Percentiles rank a stretch among this genome's conserved stretches.
phyloP scores from a whole-genome alignment of 2,329 filamentous ascomycete genomes.

The Sclerotinia sclerotiorum region DNA sequence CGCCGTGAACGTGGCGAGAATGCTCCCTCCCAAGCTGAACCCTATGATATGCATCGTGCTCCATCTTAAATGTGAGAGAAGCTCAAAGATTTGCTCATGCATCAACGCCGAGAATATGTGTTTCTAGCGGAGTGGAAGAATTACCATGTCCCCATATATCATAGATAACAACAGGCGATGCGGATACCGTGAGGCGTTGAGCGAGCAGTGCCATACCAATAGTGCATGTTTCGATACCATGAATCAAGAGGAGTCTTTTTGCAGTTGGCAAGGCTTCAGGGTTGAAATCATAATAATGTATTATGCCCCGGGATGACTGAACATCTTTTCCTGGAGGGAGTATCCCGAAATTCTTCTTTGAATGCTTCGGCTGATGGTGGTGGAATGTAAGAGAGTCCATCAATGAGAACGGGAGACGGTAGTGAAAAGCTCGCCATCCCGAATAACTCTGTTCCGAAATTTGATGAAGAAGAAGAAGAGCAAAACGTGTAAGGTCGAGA shows the following conservation, averaged over 20 bases:
- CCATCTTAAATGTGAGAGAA: background rate
- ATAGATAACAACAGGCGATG: constrained; percentile 46
- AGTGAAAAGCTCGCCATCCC: background rate
- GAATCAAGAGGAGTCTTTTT: constrained; percentile 47
- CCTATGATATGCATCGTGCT: background rate
- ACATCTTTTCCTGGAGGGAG: constrained; percentile 13
- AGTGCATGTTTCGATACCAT: constrained; percentile 53
- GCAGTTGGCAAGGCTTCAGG: constrained; percentile 12
- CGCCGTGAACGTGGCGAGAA: constrained; percentile 42
- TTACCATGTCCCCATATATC: constrained; percentile 57
- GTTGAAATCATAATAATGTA: constrained; percentile 26
- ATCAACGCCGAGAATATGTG: constrained; percentile 48
- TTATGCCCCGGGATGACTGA: constrained; percentile 24
- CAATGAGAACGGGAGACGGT: background rate
- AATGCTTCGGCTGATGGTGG: background rate
- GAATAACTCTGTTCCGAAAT: background rate
- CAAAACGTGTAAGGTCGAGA: background rate
- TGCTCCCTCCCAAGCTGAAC: background rate
- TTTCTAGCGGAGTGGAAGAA: constrained; percentile 47
- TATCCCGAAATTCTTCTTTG: constrained; percentile 13
- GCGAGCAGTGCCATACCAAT: constrained; percentile 48
- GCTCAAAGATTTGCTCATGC: constrained; percentile 43
- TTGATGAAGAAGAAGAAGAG: background rate
- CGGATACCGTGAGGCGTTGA: constrained; percentile 40
- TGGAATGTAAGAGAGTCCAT: background rate